Evolutionary conservation across 345 rosid genomes (phyloP), one percentile per base, ranked within the genome.

Genomic region (Melaleuca alternifolia): DNA sequence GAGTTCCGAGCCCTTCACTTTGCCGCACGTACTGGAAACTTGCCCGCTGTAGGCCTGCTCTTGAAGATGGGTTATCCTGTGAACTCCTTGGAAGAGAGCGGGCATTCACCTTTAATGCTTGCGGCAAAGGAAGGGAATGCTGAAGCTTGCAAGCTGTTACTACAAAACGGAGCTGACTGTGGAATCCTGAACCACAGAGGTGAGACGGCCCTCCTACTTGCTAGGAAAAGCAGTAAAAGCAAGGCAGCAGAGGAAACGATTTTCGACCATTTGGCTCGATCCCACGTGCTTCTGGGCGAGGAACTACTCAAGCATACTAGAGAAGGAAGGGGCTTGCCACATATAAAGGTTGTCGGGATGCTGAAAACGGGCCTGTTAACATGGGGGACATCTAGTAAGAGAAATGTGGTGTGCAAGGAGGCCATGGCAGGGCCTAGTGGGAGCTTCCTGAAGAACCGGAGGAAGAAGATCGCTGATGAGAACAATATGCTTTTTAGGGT

Each of bases 101-200:
- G 84, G 48, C 77, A 85, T 83, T 82, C 91, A 33, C 90, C 88
- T 86, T 89, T 89, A 54, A 91, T 91, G 90, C 76, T 89, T 3
- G 91, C 90, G 1, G 88, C 90, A 3, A 91, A 50, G 81, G 85
- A 89, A 83, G 92, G 92, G 56, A 87, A 89, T 59, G 88, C 89
- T 4, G 85, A 85, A 79, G 87, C 88, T 86, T 91, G 90, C 87
- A 87, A 84, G 85, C 84, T 89, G n/a, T 82, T 91, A 75, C 75
- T 89, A 85, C 89, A 71, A 76, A 82, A 85, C 24, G 91, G 90
- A 41, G 91, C 89, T 26, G 87, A 87, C 75, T 87, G 76, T 52
- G 84, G 85, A 52, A 54, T 54, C 28, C 75, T 59, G 83, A 84
- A 87, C 71, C 18, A 23, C 23, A 84, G 88, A 65, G 88, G 85